Evolutionary conservation across 2,329 filamentous ascomycete species (phyloP).

Genomic region (Cryphonectria parasitica): DNA sequence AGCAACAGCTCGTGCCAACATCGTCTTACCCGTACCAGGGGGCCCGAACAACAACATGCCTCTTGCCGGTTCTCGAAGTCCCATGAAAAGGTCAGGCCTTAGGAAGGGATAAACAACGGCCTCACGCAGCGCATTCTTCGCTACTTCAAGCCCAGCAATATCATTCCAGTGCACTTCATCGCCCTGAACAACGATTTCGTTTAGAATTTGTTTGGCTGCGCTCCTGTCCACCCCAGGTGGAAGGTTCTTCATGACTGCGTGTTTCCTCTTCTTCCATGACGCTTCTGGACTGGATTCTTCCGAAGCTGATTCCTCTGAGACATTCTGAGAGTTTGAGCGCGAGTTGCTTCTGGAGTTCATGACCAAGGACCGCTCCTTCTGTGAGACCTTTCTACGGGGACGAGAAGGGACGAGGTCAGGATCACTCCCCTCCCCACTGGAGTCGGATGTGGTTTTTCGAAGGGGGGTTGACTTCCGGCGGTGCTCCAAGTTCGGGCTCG

Average conservation of each 20-base stretch:
- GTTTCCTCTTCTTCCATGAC: slow-evolving; percentile 65
- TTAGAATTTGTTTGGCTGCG: slow-evolving; percentile 89
- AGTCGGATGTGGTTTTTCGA: slow-evolving; percentile 25
- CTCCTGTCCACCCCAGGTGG: slow-evolving; percentile 80
- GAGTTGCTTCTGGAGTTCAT: slow-evolving; percentile 16
- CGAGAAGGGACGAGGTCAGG: slow-evolving; percentile 16
- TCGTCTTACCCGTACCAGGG: slow-evolving; percentile 97
- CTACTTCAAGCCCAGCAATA: slow-evolving; percentile 85
- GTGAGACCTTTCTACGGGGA: slow-evolving; percentile 22
- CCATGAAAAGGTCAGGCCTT: slow-evolving; percentile 93
- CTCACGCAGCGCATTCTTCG: slow-evolving; percentile 91
- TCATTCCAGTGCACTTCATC: slow-evolving; percentile 96
- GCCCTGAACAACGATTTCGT: slow-evolving; percentile 92
- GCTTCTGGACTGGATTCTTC: slow-evolving; percentile 46
- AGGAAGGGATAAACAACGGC: slow-evolving; percentile 97
- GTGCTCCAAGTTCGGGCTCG: slow-evolving; percentile 18
- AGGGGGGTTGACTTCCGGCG: slow-evolving; percentile 19
- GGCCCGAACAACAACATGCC: slow-evolving; percentile 97
- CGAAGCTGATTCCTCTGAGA: slow-evolving; percentile 44
- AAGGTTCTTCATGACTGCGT: slow-evolving; percentile 72
- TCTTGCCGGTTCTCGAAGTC: slow-evolving; percentile 86
- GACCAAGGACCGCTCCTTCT: slow-evolving; percentile 20
- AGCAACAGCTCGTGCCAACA: slow-evolving; percentile 92
- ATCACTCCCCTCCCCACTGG: slow-evolving; percentile 26
- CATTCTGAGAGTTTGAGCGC: slow-evolving; percentile 23